These are phyloP conservation scores for Neolentinus lepideus DNA, from an alignment of 1,284 basidiomycete genomes.

Conservation along the genomic window DNA sequence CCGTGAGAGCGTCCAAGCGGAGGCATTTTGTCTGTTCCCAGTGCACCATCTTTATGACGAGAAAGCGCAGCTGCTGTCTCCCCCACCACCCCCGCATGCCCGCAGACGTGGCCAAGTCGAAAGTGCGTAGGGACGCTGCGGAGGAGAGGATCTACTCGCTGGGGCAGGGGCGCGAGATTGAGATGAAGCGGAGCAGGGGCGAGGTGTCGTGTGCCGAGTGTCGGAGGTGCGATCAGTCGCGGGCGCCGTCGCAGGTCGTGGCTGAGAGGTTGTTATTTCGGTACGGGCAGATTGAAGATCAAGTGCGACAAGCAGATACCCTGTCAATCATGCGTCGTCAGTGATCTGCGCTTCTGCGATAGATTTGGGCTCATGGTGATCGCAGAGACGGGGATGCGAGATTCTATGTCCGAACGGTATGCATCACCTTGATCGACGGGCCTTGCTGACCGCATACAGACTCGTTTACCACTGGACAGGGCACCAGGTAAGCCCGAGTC, in stretches of 20 bases:
- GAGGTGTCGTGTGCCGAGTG: constrained; percentile 61
- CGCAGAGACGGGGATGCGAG: constrained; percentile 42
- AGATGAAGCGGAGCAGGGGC: constrained; percentile 45
- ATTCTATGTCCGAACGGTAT: constrained; percentile 53
- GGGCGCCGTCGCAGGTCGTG: constrained; percentile 1
- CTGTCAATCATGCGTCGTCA: constrained; percentile 46
- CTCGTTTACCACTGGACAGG: constrained; percentile 52
- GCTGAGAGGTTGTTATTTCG: constrained; percentile 13
- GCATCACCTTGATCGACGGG: constrained; percentile 3
- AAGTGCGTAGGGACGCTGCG: constrained; percentile 28
- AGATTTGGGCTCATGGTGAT: not conserved
- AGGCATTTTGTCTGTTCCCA: too few relatives aligned
- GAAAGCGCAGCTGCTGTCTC: too few relatives aligned
- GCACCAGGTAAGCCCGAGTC: constrained; percentile 36
- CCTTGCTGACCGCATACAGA: constrained; percentile 23
- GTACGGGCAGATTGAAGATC: constrained; percentile 54
- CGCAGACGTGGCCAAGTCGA: not conserved
- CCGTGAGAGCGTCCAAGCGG: too few relatives aligned
- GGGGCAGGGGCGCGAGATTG: constrained; percentile 43
- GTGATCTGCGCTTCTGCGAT: constrained; percentile 6
- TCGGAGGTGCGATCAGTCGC: constrained; percentile 37
- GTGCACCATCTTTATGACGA: too few relatives aligned
- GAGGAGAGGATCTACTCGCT: constrained; percentile 37
- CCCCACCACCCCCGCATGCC: not conserved
- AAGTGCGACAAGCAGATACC: constrained; percentile 63